Percentiles rank a stretch among this genome's conserved stretches.
phyloP scores from a whole-genome alignment of 1,139 yeast species.

The Geotrichum australiense region DNA sequence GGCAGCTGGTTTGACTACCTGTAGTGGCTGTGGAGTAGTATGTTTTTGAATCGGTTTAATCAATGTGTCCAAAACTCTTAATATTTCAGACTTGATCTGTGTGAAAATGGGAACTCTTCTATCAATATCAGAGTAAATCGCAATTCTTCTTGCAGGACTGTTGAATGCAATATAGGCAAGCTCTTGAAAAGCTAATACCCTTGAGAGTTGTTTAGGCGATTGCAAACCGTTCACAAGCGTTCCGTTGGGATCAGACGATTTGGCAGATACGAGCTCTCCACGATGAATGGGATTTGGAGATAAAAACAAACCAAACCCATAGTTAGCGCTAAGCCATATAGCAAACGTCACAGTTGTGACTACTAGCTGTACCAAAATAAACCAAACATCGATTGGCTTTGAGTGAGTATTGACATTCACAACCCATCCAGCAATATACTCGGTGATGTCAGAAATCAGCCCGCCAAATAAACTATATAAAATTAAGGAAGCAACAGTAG shows the following conservation, averaged over 20 bases:
- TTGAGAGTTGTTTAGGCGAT: conserved; percentile 47
- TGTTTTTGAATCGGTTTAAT: conserved; percentile 10
- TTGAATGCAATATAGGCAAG: conserved; percentile 30
- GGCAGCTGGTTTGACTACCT: conserved; percentile 1
- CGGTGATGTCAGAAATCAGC: too few relatives aligned
- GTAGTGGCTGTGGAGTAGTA: conserved; percentile 2
- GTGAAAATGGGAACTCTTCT: conserved; percentile 26
- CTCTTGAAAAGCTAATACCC: conserved; percentile 37
- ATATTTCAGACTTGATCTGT: conserved; percentile 24
- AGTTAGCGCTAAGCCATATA: too few relatives aligned
- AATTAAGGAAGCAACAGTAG: too few relatives aligned
- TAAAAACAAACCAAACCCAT: conserved; percentile 63
- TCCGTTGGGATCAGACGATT: conserved; percentile 54
- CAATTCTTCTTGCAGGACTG: conserved; percentile 30
- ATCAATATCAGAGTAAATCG: conserved; percentile 34
- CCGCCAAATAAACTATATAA: too few relatives aligned
- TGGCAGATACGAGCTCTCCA: conserved; percentile 58
- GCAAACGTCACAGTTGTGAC: too few relatives aligned
- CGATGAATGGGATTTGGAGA: conserved; percentile 78
- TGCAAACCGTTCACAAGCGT: conserved; percentile 70
- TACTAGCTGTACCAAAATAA: too few relatives aligned
- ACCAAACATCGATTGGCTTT: too few relatives aligned
- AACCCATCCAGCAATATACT: too few relatives aligned
- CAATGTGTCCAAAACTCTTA: conserved; percentile 19
- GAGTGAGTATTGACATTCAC: too few relatives aligned